phyloP scores from a whole-genome alignment of 495 filamentous ascomycete genomes.

The Neurospora terricola region DNA sequence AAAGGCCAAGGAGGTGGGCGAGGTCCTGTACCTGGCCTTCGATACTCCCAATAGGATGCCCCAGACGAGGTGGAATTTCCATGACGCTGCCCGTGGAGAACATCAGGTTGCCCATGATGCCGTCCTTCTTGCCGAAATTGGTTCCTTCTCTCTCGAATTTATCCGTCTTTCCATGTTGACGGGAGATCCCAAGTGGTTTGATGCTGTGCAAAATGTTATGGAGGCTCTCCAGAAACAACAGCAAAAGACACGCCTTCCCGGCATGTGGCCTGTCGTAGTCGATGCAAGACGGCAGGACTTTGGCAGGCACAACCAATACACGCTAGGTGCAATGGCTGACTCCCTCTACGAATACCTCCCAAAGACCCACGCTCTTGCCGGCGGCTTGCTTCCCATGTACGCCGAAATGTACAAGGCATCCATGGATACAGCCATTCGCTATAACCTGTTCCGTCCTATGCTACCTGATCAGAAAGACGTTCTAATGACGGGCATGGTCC shows the following conservation, averaged over 20 bases:
- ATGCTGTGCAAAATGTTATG: slow-evolving; percentile 73
- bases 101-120: slow-evolving; percentile 23
- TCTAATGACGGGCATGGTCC: slow-evolving; percentile 46
- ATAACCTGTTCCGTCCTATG: slow-evolving; percentile 57
- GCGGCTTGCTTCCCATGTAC: slow-evolving; percentile 64
- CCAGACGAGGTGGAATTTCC: slow-evolving; percentile 52
- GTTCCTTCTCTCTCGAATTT: slow-evolving; percentile 74
- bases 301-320: slow-evolving; percentile 39
- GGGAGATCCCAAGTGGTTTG: slow-evolving; percentile 72
- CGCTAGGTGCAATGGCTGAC: slow-evolving; percentile 66
- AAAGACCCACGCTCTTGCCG: slow-evolving; percentile 59
- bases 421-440: slow-evolving; percentile 51
- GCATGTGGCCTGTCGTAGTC: slow-evolving; percentile 39
- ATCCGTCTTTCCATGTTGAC: slow-evolving; percentile 77
- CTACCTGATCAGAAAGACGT: slow-evolving; percentile 39
- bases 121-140: slow-evolving; percentile 49
- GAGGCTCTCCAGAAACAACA: slow-evolving; percentile 62
- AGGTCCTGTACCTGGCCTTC: slow-evolving; percentile 76
- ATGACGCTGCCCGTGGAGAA: slow-evolving; percentile 20
- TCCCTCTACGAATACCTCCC: slow-evolving; percentile 80
- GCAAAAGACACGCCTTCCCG: slow-evolving; percentile 53
- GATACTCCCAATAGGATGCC: slow-evolving; percentile 93
- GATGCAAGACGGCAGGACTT: slow-evolving; percentile 22
- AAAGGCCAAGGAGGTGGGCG: slow-evolving; percentile 74
- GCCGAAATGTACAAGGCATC: slow-evolving; percentile 62